phyloP scores from a whole-genome alignment of 1,284 basidiomycete genomes.

The Trichosporon ovoides region DNA sequence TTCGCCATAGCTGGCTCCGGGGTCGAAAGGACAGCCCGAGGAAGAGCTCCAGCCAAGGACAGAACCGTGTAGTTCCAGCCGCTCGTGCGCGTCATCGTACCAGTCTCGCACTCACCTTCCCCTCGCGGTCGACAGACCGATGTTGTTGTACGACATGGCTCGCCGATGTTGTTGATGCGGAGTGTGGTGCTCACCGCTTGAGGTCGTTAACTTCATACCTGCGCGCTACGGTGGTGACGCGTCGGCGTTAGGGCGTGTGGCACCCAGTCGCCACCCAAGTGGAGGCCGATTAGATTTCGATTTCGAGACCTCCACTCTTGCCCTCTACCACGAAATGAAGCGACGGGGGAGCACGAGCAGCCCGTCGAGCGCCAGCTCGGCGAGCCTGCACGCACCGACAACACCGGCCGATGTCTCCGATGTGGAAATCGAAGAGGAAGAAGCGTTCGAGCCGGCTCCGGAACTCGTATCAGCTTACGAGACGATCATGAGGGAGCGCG shows the following conservation, averaged over 20 bases:
- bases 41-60: too few relatives aligned
- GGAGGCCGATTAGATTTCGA: conserved; percentile 7
- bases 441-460: conserved; percentile 19
- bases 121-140: conserved; percentile 76
- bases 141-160: conserved; percentile 52
- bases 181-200: conserved; percentile 27
- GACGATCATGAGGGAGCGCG: conserved; percentile 21
- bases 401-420: not conserved
- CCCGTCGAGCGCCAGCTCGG: not conserved
- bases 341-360: not conserved
- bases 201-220: conserved; percentile 4
- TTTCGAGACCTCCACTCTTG: not conserved
- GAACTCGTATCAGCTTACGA: conserved; percentile 24
- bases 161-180: conserved; percentile 25
- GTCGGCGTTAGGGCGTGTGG: conserved; percentile 14
- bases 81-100: too few relatives aligned
- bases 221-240: conserved; percentile 17
- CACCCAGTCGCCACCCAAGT: conserved; percentile 8
- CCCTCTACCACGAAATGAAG: not conserved
- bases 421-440: not conserved
- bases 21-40: too few relatives aligned
- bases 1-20: too few relatives aligned
- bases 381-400: not conserved
- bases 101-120: conserved; percentile 60
- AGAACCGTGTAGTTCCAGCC: too few relatives aligned